Evolutionary conservation across 148 eudicot species (phyloP).

Genomic region (Talinum fruticosum): DNA sequence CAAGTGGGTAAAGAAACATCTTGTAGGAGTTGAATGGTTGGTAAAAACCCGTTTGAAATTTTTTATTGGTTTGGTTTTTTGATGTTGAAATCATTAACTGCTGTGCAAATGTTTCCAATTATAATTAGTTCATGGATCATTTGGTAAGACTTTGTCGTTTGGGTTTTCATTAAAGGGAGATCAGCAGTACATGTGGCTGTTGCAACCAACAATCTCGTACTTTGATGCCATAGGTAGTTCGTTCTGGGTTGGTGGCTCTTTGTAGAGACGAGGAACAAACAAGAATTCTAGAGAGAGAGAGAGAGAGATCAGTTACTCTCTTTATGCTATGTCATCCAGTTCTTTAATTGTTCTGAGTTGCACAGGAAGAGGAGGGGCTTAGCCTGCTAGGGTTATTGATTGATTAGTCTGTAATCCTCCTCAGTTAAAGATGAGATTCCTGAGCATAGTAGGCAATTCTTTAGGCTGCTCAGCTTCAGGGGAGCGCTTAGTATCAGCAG

Average conservation of each 20-base stretch:
- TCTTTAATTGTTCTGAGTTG: constrained; percentile 1
- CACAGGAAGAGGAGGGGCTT: constrained; percentile 1
- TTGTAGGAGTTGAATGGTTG: constrained; percentile 6
- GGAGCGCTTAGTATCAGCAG: constrained; percentile 88
- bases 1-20: not conserved
- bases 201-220: constrained; percentile 36
- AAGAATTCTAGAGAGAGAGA: not conserved
- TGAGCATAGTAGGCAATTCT: constrained; percentile 86
- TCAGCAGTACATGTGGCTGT: constrained; percentile 25
- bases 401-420: constrained; percentile 5
- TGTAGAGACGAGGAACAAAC: constrained; percentile 9
- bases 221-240: constrained; percentile 21
- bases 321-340: constrained; percentile 12
- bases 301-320: constrained; percentile 3
- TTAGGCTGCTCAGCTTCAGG: constrained; percentile 95
- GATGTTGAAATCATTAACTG: not conserved
- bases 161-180: constrained; percentile 9
- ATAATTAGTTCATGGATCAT: not conserved
- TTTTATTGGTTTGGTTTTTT: constrained; percentile 9
- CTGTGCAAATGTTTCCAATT: constrained; percentile 9
- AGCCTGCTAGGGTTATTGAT: not conserved
- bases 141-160: constrained; percentile 2
- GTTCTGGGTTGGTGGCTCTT: constrained; percentile 31
- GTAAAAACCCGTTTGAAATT: constrained; percentile 5
- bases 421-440: constrained; percentile 44